Evolutionary conservation across 2,329 filamentous ascomycete genomes (phyloP).

Genomic region (Penicillium sp.): DNA sequence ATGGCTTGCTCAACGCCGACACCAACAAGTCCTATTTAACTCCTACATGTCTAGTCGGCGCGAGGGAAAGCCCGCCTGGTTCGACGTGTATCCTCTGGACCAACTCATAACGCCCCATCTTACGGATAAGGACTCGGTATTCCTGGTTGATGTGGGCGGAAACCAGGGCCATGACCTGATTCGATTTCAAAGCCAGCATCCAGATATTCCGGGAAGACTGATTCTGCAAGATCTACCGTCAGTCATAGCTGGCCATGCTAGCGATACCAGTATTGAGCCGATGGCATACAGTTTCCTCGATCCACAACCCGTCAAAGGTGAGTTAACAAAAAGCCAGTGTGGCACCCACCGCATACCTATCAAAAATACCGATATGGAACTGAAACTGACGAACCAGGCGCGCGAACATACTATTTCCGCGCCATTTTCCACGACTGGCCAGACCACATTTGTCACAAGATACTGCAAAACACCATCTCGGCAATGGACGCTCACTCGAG

Average conservation of each 20-base stretch:
- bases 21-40: slow-evolving; percentile 37
- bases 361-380: neutral
- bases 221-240: slow-evolving; percentile 48
- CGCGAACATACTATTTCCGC: slow-evolving; percentile 43
- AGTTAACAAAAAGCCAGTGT: neutral
- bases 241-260: slow-evolving; percentile 22
- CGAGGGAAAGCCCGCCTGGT: slow-evolving; percentile 37
- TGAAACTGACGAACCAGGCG: slow-evolving; percentile 26
- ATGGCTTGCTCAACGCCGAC: slow-evolving; percentile 33
- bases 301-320: slow-evolving; percentile 38
- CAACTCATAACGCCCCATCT: slow-evolving; percentile 30
- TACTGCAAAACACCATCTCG: slow-evolving; percentile 37
- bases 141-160: slow-evolving; percentile 51
- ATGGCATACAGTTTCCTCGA: slow-evolving; percentile 43
- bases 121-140: slow-evolving; percentile 29
- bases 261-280: slow-evolving; percentile 28
- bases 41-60: slow-evolving; percentile 41
- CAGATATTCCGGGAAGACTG: slow-evolving; percentile 39
- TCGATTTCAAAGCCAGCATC: slow-evolving; percentile 37
- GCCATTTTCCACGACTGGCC: slow-evolving; percentile 47
- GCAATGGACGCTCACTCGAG: slow-evolving; percentile 40
- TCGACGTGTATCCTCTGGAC: slow-evolving; percentile 37
- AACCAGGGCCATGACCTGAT: slow-evolving; percentile 46
- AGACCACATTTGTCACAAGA: slow-evolving; percentile 37
- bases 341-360: too few relatives aligned